Base-by-base conservation (phyloP, 306 rosid species). In the Prunus fruticosa region DNA sequence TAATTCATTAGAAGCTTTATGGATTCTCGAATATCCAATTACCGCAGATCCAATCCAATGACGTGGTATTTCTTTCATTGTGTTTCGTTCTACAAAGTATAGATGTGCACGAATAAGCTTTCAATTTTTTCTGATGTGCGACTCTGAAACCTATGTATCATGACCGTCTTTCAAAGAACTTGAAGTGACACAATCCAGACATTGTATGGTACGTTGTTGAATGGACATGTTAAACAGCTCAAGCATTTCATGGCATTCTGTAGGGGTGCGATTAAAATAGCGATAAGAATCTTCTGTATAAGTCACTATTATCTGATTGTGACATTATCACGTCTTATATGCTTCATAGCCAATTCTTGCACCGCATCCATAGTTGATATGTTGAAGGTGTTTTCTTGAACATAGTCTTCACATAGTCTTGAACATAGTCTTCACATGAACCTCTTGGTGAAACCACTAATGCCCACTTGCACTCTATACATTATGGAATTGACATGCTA, bases 121-220 rank as follows among this genome's bases (percentile, higher is more conserved):
- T 72, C 82, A 62, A 75, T 66, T 15, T 19, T 51, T 62, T 72
- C 22, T 63, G 60, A 75, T 73, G 47, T 6, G 9, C 43, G 43
- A 38, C 43, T 64, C 38, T 28, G 14, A 45, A 8, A 43, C 43
- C 51, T 84, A 43, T 77, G 72, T 79, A 34, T 66, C 83, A 90
- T 94, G 88, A 76, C 64, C 81, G 76, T 5, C 38, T 5, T 1
- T 34, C 38, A 34, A 34, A 34, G 84, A 88, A 71, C 76, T 83
- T 83, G 78, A 86, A 85, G 76, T 84, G 88, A 73, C 84, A 71
- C 74, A 82, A 82, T 71, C 83, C 94, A 65, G 98, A 89, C 77
- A 93, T 93, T 75, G 92, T 82, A 78, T 93, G 98, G 96, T 90
- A 94, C 3, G 96, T 96, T 72, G 80, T 82, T 73, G 89, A 92